Conservation (phyloP, 768 basidiomycete genomes). For the Termitomyces bulborhizus region DNA sequence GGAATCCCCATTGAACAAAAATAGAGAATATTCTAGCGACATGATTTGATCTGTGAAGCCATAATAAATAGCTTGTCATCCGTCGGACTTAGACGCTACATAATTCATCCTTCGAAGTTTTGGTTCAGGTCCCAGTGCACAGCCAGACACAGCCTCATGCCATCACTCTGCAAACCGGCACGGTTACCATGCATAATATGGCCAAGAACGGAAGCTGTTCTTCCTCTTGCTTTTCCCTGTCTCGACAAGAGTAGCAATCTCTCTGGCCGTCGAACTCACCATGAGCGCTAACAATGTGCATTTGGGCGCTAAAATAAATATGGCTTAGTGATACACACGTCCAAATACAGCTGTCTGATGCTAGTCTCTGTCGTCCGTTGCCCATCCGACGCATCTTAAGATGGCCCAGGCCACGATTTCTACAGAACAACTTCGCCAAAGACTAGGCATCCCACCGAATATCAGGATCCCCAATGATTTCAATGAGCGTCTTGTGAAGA, state of each 20-base stretch:
- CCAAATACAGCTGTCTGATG: conserved; percentile 18
- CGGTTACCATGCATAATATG: neutral
- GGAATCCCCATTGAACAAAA: conserved; percentile 50
- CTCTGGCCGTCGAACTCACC: neutral
- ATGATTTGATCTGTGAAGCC: neutral
- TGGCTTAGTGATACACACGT: conserved; percentile 10
- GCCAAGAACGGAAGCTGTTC: neutral
- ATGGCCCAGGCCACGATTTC: conserved; percentile 9
- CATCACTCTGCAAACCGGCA: conserved; percentile 3
- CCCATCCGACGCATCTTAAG: neutral
- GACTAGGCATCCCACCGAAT: conserved; percentile 13
- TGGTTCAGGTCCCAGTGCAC: neutral
- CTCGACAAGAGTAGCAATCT: neutral
- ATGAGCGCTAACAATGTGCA: neutral
- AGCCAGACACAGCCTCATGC: conserved; percentile 12
- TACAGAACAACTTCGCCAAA: conserved; percentile 2
- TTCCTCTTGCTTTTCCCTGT: neutral
- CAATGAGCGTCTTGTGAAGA: conserved; percentile 14
- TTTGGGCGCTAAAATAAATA: conserved; percentile 4
- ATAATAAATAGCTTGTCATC: neutral
- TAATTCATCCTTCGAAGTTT: neutral
- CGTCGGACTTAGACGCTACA: neutral
- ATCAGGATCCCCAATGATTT: conserved; percentile 11
- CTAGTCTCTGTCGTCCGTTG: conserved; percentile 11
- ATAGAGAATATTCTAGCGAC: neutral